These are phyloP conservation scores for Saccharomycopsis guyanensis DNA, from an alignment of 805 yeast species.

Conservation along the genomic window DNA sequence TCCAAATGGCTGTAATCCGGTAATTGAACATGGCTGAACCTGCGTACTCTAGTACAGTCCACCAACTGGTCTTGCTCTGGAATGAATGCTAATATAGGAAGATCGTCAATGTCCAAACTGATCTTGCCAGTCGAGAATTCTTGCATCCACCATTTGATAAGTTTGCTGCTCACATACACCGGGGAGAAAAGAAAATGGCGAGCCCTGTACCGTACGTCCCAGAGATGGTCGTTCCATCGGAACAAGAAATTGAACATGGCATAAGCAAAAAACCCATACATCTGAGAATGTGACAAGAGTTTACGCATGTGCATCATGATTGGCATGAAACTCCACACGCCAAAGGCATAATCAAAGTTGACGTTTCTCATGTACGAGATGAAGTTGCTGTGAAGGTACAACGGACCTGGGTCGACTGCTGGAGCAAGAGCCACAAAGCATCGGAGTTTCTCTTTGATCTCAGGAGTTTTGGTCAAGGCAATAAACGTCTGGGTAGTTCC, in stretches of 20 bases:
- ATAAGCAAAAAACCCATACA: conserved; percentile 62
- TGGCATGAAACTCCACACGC: conserved; percentile 72
- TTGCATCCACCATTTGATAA: conserved; percentile 92
- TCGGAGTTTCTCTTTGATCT: conserved; percentile 47
- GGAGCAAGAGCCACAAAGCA: conserved; percentile 79
- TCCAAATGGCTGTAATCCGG: conserved; percentile 78
- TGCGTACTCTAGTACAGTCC: conserved; percentile 41
- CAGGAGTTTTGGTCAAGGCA: conserved; percentile 38
- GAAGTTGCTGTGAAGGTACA: conserved; percentile 55
- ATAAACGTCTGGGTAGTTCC: conserved; percentile 85
- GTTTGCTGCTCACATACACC: conserved; percentile 65
- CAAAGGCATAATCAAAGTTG: conserved; percentile 54
- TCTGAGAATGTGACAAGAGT: conserved; percentile 37
- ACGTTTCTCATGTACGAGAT: conserved; percentile 42
- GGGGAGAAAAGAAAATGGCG: conserved; percentile 84
- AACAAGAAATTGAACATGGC: conserved; percentile 80
- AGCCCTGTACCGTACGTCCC: conserved; percentile 61
- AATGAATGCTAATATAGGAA: conserved; percentile 58
- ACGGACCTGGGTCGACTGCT: conserved; percentile 80
- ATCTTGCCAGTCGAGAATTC: conserved; percentile 24
- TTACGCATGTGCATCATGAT: conserved; percentile 55
- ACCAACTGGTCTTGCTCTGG: conserved; percentile 75
- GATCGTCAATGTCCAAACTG: conserved; percentile 35
- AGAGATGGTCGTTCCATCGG: conserved; percentile 76
- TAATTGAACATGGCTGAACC: conserved; percentile 25